phyloP scores from a whole-genome alignment of 257 asterid species.

The Lycium ferocissimum region DNA sequence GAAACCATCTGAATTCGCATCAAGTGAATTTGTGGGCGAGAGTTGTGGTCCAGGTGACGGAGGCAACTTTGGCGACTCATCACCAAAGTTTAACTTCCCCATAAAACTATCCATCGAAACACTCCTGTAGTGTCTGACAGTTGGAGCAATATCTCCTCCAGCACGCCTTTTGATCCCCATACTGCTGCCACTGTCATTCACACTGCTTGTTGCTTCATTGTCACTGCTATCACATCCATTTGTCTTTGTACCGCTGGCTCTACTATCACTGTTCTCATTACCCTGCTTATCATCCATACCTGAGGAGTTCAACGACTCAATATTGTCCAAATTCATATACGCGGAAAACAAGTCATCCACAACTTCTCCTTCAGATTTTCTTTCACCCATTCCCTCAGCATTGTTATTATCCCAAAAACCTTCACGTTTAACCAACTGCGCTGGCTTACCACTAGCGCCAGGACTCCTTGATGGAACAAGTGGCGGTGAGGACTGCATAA shows the following conservation, averaged over 20 bases:
- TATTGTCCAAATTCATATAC: constrained; percentile 63
- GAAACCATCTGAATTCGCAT: constrained; percentile 51
- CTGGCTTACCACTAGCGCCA: constrained; percentile 57
- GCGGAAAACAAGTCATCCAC: constrained; percentile 65
- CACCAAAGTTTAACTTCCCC: constrained; percentile 70
- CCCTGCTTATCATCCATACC: constrained; percentile 79
- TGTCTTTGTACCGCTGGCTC: constrained; percentile 70
- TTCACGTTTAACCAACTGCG: constrained; percentile 71
- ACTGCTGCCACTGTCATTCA: constrained; percentile 61
- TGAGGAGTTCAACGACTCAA: constrained; percentile 62
- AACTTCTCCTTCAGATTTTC: constrained; percentile 59
- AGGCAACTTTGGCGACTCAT: constrained; percentile 73
- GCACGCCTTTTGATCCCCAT: constrained; percentile 70
- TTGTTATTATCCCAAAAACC: constrained; percentile 61
- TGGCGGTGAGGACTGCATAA: constrained; percentile 60
- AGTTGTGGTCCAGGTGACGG: constrained; percentile 65
- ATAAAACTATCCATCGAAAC: constrained; percentile 88
- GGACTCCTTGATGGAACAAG: constrained; percentile 62
- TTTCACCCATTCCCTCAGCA: constrained; percentile 72
- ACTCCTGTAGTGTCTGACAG: constrained; percentile 78
- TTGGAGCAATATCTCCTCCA: constrained; percentile 72
- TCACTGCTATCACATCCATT: constrained; percentile 60
- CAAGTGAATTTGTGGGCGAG: constrained; percentile 63
- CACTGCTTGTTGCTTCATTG: constrained; percentile 69
- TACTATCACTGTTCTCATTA: constrained; percentile 77